Conservation (phyloP, 371 early-diverging fungal species). For the Lichtheimia ornata region DNA sequence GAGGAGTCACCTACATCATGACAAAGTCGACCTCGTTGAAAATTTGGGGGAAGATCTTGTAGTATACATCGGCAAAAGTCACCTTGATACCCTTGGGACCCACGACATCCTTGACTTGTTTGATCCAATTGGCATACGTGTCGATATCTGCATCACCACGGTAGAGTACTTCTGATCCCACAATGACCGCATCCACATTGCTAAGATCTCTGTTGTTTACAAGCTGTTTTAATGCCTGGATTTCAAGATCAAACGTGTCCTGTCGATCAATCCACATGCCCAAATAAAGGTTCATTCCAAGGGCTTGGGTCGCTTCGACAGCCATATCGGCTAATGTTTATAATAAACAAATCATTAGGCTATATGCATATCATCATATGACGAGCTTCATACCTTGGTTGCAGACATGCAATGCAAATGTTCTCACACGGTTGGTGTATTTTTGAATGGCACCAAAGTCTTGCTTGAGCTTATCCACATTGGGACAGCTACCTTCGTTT, state of each 20-base stretch:
- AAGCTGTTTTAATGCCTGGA: conserved; percentile 44
- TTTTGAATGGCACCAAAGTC: conserved; percentile 47
- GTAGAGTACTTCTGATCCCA: conserved; percentile 66
- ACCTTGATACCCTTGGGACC: conserved; percentile 35
- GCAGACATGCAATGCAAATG: conserved; percentile 56
- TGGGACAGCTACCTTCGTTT: conserved; percentile 53
- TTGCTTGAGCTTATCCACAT: conserved; percentile 41
- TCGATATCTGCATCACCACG: conserved; percentile 50
- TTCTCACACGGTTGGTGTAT: conserved; percentile 59
- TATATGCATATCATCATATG: not conserved
- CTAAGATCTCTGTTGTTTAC: conserved; percentile 29
- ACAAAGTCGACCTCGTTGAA: conserved; percentile 59
- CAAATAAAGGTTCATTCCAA: conserved; percentile 58
- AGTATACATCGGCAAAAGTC: conserved; percentile 63
- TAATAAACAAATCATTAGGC: not conserved
- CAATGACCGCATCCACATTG: conserved; percentile 56
- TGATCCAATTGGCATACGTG: conserved; percentile 36
- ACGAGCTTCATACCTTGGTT: conserved; percentile 47
- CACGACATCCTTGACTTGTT: conserved; percentile 32
- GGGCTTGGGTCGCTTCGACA: conserved; percentile 56
- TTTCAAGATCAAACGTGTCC: conserved; percentile 49
- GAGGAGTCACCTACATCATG: conserved; percentile 38
- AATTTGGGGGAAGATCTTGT: conserved; percentile 44
- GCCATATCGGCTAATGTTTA: conserved; percentile 33
- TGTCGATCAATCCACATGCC: conserved; percentile 66